Percentiles rank a stretch among this genome's conserved stretches.
Conservation (phyloP, 2,329 filamentous ascomycete genomes). For the Coniella vitis region DNA sequence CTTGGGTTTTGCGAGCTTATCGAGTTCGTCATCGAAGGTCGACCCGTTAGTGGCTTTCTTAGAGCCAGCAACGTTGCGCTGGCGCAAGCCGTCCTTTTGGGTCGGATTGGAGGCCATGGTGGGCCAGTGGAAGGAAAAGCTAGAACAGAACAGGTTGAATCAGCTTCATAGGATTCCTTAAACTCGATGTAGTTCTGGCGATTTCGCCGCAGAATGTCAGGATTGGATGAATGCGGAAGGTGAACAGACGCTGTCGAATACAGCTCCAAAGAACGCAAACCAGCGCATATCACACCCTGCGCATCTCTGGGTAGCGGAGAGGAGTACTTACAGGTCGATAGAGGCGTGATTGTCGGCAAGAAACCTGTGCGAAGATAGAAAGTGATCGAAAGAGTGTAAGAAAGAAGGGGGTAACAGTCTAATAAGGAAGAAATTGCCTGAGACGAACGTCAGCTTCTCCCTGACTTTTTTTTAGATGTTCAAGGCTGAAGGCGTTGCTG, state of each 20-base stretch:
- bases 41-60: constrained; percentile 43
- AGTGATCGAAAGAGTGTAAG: not conserved
- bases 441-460: constrained; percentile 2
- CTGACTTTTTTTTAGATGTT: not conserved
- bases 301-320: not conserved
- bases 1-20: constrained; percentile 40
- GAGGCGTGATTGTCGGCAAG: not conserved
- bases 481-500: not conserved
- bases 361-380: not conserved
- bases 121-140: constrained; percentile 15
- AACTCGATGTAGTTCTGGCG: not conserved
- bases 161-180: not conserved
- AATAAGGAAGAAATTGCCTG: not conserved
- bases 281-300: not conserved
- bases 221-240: constrained; percentile 12
- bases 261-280: not conserved
- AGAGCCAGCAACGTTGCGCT: constrained; percentile 44
- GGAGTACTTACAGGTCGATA: not conserved
- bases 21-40: constrained; percentile 40
- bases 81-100: constrained; percentile 53
- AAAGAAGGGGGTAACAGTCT: not conserved
- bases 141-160: not conserved
- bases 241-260: constrained; percentile 4
- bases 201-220: not conserved
- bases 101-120: constrained; percentile 42